Evolutionary conservation across 129 eudicot species (phyloP), one percentile per base, ranked within the genome.

Genomic region (sunflower (Helianthus annuus)): DNA sequence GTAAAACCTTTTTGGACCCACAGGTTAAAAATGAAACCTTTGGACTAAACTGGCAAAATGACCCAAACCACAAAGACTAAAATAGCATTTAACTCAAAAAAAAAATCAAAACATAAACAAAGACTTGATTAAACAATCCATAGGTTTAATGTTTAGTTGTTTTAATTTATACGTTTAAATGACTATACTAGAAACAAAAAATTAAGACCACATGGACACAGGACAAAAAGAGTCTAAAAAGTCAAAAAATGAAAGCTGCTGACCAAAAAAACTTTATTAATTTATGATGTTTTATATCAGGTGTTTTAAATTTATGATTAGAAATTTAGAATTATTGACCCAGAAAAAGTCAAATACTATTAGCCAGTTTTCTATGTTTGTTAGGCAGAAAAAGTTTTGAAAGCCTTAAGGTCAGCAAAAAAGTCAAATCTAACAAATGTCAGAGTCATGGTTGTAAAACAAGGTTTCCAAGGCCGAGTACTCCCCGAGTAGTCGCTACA

Each of bases 301-400:
- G 63, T 76, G 52, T 68, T 76, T 45, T 42, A 74, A 51, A 27
- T 7, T 54, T 32, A 11, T 56, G 56, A 62, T 38, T 39, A 19
- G 58, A 63, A 24, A 8, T 39, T 38, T 39, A 19, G 58, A 63
- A 24, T 14, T 39, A 14, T 56, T 57, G 64, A 57, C 52, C 45
- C 48, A 40, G 5, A 24, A 54, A 45, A 48, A 54, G n/a, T 71
- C 68, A 78, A 71, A 78, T 40, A 12, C 52, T 14, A 64, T 19
- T 49, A 8, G 52, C 66, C 55, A 6, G 8, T 4, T 39, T 39
- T 40, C 60, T 48, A 22, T 19, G 61, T 40, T 34, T 44, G 70
- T 42, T 65, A 17, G 66, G 48, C 56, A 72, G 39, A 49, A 69
- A 61, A 61, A 48, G 45, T 44, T 52, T 74, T 74, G 69, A 74